Evolutionary conservation across 2,329 filamentous ascomycete species (phyloP), one percentile per base, ranked within the genome.

Genomic region (Pyricularia pennisetigena): DNA sequence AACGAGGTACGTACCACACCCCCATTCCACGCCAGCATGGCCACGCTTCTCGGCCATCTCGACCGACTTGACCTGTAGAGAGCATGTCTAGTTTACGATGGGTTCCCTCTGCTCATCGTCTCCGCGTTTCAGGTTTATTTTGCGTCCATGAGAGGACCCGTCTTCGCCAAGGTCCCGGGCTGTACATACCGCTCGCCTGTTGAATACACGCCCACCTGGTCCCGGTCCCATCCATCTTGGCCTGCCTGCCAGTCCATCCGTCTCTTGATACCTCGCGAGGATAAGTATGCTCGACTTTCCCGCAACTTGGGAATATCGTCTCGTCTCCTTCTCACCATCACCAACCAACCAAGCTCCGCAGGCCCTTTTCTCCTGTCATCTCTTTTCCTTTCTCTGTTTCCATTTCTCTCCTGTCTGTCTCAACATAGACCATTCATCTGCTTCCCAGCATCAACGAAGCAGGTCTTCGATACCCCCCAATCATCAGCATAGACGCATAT

Each of bases 71-170:
- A 69, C 68, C 69, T 59, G 32, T 35, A 35, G 12, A 35, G 12
- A 14, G 32, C 32, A 35, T 9, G 66, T 16, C 67, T 68, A 61
- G 66, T 26, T 28, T 62, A 8, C 54, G 67, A 68, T 68, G 70
- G 59, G 59, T 69, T 69, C 66, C 68, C 68, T 62, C 59, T 62
- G 26, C 8, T 68, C 68, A 69, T 69, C 67, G 70, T 63, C 67
- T 70, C 73, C 72, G 71, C 72, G 74, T 75, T 75, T 75, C 74
- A 75, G 73, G 69, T 75, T 74, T 72, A 71, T 73, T 72, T 71
- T 71, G 65, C 20, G 28, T 35, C 64, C 16, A 16, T 24, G 32
- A 41, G 64, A 28, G 30, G 64, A 67, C 54, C 59, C 28, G 70
- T 30, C 30, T 26, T 61, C 71, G 72, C 24, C 59, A 28, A 72